phyloP scores from a whole-genome alignment of 768 basidiomycete genomes.

The Gelatoporia subvermispora region DNA sequence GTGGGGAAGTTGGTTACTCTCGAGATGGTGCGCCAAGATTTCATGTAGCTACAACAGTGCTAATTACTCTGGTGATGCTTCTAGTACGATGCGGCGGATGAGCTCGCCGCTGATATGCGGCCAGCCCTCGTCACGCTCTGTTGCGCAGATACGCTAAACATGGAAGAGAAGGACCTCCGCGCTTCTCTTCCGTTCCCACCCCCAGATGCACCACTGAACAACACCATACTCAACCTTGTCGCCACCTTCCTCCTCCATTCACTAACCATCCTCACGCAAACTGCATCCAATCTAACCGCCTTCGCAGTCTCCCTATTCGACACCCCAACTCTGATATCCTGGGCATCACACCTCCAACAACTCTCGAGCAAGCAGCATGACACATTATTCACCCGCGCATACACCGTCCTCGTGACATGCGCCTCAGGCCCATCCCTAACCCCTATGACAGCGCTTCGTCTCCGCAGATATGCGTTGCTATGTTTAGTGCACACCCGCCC shows the following conservation, averaged over 20 bases:
- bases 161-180: not conserved
- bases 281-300: conserved; percentile 10
- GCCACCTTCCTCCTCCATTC: conserved; percentile 58
- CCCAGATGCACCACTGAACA: conserved; percentile 24
- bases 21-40: conserved; percentile 56
- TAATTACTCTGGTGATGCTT: not conserved
- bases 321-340: conserved; percentile 40
- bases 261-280: conserved; percentile 37
- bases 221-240: conserved; percentile 44
- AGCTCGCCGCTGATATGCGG: conserved; percentile 43
- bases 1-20: conserved; percentile 61
- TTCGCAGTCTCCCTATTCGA: conserved; percentile 30
- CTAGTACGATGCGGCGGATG: conserved; percentile 51
- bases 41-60: not conserved
- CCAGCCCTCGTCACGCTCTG: conserved; percentile 34
- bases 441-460: conserved; percentile 26
- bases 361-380: conserved; percentile 54
- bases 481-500: conserved; percentile 42
- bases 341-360: conserved; percentile 42
- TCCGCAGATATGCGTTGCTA: conserved; percentile 42
- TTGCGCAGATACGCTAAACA: not conserved
- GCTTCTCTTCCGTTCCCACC: conserved; percentile 39
- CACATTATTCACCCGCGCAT: conserved; percentile 53
- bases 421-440: conserved; percentile 26
- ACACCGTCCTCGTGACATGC: conserved; percentile 43